Percentiles rank a stretch among this genome's conserved stretches.
Conservation (phyloP, 2,329 filamentous ascomycete genomes). For the Nectriaceae sp. region DNA sequence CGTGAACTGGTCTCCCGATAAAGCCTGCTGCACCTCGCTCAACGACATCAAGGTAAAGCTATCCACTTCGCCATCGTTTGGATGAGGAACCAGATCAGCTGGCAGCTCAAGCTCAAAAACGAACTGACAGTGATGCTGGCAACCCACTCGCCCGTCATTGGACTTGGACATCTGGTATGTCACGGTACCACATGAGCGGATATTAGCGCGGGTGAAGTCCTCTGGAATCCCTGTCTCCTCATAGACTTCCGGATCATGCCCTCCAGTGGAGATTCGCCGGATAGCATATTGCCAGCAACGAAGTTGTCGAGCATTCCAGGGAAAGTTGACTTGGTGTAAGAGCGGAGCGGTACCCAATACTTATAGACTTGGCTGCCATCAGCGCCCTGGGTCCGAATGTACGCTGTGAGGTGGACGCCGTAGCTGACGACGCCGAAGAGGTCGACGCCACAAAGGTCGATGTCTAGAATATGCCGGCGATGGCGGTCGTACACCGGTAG, state of each 20-base stretch:
- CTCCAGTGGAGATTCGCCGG: not conserved
- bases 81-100: not conserved
- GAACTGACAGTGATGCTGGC: constrained; percentile 1
- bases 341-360: not conserved
- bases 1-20: not conserved
- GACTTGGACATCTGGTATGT: not conserved
- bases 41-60: not conserved
- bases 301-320: not conserved
- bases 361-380: not conserved
- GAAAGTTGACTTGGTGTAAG: not conserved
- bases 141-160: not conserved
- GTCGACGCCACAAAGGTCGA: not conserved
- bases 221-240: not conserved
- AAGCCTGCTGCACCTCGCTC: not conserved
- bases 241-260: not conserved
- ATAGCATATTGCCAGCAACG: not conserved
- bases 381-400: not conserved
- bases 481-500: not conserved
- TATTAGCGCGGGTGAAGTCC: not conserved
- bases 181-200: not conserved
- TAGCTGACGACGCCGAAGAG: not conserved
- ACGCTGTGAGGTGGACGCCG: not conserved
- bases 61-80: not conserved
- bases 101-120: not conserved
- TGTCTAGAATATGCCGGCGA: not conserved